A percentile compares a stretch with the other conserved stretches of the same genome.
These are phyloP conservation scores for Sextonia rubra DNA, from an alignment of 164 flowering plant species.

Conservation along the genomic window DNA sequence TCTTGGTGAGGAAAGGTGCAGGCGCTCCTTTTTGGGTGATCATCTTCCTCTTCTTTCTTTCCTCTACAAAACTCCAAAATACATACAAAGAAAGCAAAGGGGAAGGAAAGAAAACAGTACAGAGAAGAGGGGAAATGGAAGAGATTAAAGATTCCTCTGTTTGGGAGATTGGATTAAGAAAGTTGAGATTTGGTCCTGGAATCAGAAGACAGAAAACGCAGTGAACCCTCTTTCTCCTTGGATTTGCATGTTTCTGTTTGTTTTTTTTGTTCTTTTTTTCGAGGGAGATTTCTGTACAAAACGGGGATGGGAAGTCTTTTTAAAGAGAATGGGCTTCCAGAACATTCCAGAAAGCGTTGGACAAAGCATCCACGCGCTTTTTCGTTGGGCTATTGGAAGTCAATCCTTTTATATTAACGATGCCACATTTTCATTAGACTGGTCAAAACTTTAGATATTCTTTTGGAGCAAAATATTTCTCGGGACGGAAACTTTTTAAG, in stretches of 20 bases:
- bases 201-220: slow-evolving; percentile 9
- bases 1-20: slow-evolving; percentile 90
- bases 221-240: too few relatives aligned
- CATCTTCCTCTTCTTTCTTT: slow-evolving; percentile 8
- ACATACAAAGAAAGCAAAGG: neutral
- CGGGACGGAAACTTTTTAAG: too few relatives aligned
- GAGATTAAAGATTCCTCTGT: neutral
- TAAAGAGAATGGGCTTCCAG: neutral
- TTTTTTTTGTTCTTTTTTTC: too few relatives aligned
- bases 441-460: too few relatives aligned
- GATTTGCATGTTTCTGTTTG: neutral
- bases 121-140: neutral
- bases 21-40: slow-evolving; percentile 43
- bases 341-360: neutral
- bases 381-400: too few relatives aligned
- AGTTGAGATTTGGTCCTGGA: slow-evolving; percentile 4
- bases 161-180: too few relatives aligned
- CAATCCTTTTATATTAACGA: too few relatives aligned
- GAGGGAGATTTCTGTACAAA: neutral
- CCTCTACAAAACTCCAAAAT: slow-evolving; percentile 11
- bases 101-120: neutral
- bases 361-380: neutral
- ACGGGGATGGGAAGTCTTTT: neutral
- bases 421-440: too few relatives aligned
- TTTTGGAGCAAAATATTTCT: too few relatives aligned